Conservation (phyloP, 768 basidiomycete species). For the Termitomyces sp. region DNA sequence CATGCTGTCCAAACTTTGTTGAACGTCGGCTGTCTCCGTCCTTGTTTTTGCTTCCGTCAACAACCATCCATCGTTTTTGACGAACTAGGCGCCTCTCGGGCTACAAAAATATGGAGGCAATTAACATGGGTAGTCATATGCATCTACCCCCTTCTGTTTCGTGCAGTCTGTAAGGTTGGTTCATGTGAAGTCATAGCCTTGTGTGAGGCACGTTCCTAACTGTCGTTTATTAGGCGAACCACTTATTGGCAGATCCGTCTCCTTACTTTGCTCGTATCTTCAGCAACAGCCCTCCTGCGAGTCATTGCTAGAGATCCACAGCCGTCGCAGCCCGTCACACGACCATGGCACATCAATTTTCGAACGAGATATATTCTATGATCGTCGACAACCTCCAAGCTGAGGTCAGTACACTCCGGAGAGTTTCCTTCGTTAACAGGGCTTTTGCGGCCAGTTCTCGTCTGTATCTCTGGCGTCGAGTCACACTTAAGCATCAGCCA, state of each 20-base stretch:
- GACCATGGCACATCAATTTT: not conserved
- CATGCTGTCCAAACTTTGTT: not conserved
- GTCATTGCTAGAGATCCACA: not conserved
- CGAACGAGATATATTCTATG: not conserved
- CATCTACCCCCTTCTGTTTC: not conserved
- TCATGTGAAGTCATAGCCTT: not conserved
- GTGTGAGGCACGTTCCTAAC: conserved; percentile 5
- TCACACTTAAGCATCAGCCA: not conserved
- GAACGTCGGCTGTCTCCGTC: conserved; percentile 7
- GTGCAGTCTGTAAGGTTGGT: not conserved
- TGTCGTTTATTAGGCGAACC: not conserved
- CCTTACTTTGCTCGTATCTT: not conserved
- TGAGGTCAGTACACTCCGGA: not conserved
- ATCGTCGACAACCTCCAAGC: conserved; percentile 1
- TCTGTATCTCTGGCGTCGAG: not conserved
- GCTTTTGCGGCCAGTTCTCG: not conserved
- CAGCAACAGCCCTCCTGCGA: not conserved
- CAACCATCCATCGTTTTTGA: not conserved
- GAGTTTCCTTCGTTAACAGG: not conserved
- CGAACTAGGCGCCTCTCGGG: not conserved
- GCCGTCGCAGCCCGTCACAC: not conserved
- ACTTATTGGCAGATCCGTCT: not conserved
- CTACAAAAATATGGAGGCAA: not conserved
- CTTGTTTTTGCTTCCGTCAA: conserved; percentile 2
- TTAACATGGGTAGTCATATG: not conserved